Conservation (phyloP, 768 basidiomycete genomes). For the Xerocomus potaroensis region DNA sequence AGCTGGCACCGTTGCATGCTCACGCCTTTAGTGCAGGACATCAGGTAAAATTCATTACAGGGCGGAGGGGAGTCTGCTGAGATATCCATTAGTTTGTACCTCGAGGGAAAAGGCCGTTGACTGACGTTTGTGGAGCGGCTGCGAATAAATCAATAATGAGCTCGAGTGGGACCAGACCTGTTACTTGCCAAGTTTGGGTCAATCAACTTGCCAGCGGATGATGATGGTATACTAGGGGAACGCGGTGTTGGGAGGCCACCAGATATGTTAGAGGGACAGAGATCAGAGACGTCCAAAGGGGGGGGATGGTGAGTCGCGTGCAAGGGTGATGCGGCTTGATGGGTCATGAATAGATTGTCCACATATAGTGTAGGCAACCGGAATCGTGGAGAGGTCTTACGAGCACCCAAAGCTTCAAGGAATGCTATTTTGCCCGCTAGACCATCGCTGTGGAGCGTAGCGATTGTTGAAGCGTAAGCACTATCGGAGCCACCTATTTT, state of each 20-base stretch:
- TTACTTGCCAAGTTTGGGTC: conserved; percentile 62
- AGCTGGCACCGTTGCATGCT: conserved; percentile 14
- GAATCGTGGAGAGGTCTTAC: conserved; percentile 41
- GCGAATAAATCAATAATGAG: background rate
- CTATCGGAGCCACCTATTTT: conserved; percentile 51
- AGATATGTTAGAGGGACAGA: conserved; percentile 41
- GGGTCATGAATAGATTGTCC: conserved; percentile 44
- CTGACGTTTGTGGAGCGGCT: conserved; percentile 80
- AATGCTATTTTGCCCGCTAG: conserved; percentile 64
- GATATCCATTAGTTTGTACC: conserved; percentile 4
- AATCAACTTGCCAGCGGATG: conserved; percentile 36
- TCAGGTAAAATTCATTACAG: conserved; percentile 81
- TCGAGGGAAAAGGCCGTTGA: conserved; percentile 13
- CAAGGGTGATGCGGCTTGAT: conserved; percentile 20
- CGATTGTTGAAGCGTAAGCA: conserved; percentile 54
- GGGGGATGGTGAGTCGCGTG: conserved; percentile 37
- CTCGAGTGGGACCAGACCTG: background rate
- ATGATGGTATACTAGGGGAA: conserved; percentile 42
- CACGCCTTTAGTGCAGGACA: conserved; percentile 78
- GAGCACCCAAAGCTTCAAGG: conserved; percentile 46
- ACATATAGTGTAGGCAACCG: conserved; percentile 51
- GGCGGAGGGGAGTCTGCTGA: conserved; percentile 72
- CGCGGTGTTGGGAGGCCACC: conserved; percentile 66
- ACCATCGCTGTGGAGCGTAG: conserved; percentile 54
- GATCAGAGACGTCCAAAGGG: conserved; percentile 42